phyloP scores from a whole-genome alignment of 2,329 filamentous ascomycete genomes.

The Cercospora zeae-maydis region DNA sequence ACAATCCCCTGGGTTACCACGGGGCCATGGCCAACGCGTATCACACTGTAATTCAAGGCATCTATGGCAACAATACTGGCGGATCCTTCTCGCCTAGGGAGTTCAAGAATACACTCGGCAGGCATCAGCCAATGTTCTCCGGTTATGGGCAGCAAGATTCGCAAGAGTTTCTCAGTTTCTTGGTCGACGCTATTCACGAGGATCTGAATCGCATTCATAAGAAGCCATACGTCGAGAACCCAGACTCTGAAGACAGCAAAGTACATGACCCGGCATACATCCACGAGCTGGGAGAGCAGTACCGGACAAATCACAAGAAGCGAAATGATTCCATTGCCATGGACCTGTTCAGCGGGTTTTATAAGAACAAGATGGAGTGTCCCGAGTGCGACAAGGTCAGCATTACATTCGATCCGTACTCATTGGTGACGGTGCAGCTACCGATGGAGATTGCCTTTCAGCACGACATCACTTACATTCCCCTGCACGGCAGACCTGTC shows the following conservation, averaged over 20 bases:
- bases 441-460: slow-evolving; percentile 82
- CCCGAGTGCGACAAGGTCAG: slow-evolving; percentile 90
- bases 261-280: slow-evolving; percentile 78
- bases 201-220: slow-evolving; percentile 90
- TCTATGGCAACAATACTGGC: slow-evolving; percentile 67
- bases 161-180: slow-evolving; percentile 91
- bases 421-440: slow-evolving; percentile 84
- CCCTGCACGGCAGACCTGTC: slow-evolving; percentile 67
- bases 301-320: slow-evolving; percentile 86
- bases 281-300: slow-evolving; percentile 76
- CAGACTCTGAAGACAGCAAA: slow-evolving; percentile 95
- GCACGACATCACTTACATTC: slow-evolving; percentile 71
- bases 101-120: slow-evolving; percentile 79
- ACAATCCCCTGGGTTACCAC: slow-evolving; percentile 80
- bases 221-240: slow-evolving; percentile 97
- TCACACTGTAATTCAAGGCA: slow-evolving; percentile 67
- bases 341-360: slow-evolving; percentile 94
- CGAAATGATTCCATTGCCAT: slow-evolving; percentile 94
- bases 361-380: slow-evolving; percentile 95
- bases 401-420: slow-evolving; percentile 98
- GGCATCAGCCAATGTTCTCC: slow-evolving; percentile 79
- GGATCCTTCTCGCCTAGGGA: slow-evolving; percentile 71
- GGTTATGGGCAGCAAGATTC: slow-evolving; percentile 97
- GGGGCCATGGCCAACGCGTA: slow-evolving; percentile 87
- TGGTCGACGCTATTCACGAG: slow-evolving; percentile 91